Evolutionary conservation across 140 eudicot genomes (phyloP).

Genomic region (Oenanthe javanica): DNA sequence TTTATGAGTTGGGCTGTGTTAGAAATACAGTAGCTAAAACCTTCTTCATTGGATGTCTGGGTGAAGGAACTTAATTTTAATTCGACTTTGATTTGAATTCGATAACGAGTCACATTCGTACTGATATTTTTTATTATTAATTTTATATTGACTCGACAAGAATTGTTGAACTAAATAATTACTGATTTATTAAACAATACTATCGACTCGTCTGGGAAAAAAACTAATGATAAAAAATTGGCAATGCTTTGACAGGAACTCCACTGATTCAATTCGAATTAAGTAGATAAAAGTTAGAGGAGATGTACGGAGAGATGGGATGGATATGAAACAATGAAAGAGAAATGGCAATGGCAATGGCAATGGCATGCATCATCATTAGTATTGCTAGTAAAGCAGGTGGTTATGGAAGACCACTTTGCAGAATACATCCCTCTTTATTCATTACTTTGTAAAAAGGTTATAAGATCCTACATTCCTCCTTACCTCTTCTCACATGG

Average conservation of each 20-base stretch:
- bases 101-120: neutral
- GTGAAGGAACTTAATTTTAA: neutral
- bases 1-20: neutral
- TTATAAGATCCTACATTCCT: neutral
- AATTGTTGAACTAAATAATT: too few relatives aligned
- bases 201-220: too few relatives aligned
- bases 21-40: neutral
- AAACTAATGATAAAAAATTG: too few relatives aligned
- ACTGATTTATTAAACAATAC: too few relatives aligned
- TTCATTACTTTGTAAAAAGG: neutral
- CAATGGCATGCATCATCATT: neutral
- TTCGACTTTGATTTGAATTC: neutral
- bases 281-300: neutral
- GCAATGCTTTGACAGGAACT: neutral
- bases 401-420: neutral
- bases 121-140: too few relatives aligned
- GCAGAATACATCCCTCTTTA: conserved; percentile 1
- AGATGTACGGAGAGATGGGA: neutral
- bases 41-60: neutral
- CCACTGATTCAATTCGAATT: neutral
- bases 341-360: neutral
- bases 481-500: neutral
- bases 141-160: too few relatives aligned
- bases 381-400: neutral
- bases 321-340: neutral